These are phyloP conservation scores for Ogataea saltuana DNA, from an alignment of 805 yeast genomes.

Conservation along the genomic window DNA sequence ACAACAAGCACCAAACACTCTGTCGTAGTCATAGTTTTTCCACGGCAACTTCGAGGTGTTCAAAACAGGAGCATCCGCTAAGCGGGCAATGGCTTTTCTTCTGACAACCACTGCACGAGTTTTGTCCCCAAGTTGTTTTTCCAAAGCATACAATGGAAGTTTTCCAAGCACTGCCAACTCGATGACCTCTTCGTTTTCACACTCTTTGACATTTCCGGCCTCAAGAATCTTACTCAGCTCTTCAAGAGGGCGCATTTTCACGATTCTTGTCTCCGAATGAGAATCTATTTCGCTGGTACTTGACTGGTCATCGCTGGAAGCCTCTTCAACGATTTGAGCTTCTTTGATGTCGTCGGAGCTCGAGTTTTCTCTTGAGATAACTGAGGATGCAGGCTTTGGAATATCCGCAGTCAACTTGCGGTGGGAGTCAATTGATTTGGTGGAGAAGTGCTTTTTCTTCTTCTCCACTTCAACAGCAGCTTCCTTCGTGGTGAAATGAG, in stretches of 20 bases:
- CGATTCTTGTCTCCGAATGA: constrained; percentile 17
- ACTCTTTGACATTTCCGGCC: constrained; percentile 66
- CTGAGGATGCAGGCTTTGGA: constrained; percentile 16
- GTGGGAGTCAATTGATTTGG: constrained; percentile 13
- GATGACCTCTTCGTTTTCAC: constrained; percentile 73
- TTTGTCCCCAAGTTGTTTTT: constrained; percentile 84
- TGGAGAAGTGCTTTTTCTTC: constrained; percentile 13
- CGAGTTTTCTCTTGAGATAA: constrained; percentile 17
- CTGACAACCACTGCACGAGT: constrained; percentile 93
- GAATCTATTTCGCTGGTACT: constrained; percentile 36
- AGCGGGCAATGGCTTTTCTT: constrained; percentile 83
- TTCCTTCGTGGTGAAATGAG: constrained; percentile 41
- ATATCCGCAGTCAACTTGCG: constrained; percentile 10
- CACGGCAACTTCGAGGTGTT: constrained; percentile 75
- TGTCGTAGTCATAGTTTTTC: constrained; percentile 82
- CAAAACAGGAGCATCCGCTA: constrained; percentile 80
- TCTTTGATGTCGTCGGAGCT: constrained; percentile 36
- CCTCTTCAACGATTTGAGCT: constrained; percentile 37
- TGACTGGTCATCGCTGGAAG: constrained; percentile 26
- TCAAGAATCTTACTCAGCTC: constrained; percentile 64
- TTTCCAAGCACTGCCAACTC: constrained; percentile 71
- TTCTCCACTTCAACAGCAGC: constrained; percentile 8
- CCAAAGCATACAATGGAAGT: constrained; percentile 90
- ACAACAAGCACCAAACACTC: constrained; percentile 98
- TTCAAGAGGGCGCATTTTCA: constrained; percentile 50